Percentiles rank a stretch among this genome's conserved stretches.
Conservation (phyloP, 2,329 filamentous ascomycete genomes). For the Periconia macrospinosa region DNA sequence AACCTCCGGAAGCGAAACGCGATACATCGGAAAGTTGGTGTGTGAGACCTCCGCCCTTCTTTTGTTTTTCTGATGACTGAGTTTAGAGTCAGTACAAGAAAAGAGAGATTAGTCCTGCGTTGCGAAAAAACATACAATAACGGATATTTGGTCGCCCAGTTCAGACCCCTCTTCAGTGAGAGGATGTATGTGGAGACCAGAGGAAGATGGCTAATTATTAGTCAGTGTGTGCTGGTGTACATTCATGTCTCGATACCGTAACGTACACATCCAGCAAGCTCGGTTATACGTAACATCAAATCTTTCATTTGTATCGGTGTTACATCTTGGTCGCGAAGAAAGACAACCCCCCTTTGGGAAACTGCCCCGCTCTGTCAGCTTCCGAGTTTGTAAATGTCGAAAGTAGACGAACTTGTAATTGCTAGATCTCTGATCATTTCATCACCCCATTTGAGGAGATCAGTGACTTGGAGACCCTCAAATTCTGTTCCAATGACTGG, state of each 20-base stretch:
- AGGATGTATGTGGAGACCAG: slow-evolving; percentile 30
- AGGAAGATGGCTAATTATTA: slow-evolving; percentile 23
- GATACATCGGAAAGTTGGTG: slow-evolving; percentile 48
- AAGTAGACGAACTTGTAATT: slow-evolving; percentile 57
- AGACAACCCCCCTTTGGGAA: slow-evolving; percentile 69
- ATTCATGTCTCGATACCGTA: slow-evolving; percentile 17
- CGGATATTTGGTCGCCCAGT: slow-evolving; percentile 43
- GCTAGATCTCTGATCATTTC: slow-evolving; percentile 44
- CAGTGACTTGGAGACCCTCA: slow-evolving; percentile 35
- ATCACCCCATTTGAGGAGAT: slow-evolving; percentile 38
- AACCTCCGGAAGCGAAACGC: slow-evolving; percentile 49
- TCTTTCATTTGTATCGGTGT: slow-evolving; percentile 65
- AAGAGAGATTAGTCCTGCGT: neutral
- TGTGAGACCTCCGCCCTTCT: slow-evolving; percentile 30
- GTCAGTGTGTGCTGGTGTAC: slow-evolving; percentile 2
- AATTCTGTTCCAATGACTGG: slow-evolving; percentile 57
- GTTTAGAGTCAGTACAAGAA: neutral
- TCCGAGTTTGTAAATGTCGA: neutral
- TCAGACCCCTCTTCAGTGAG: slow-evolving; percentile 52
- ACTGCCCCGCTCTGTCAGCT: slow-evolving; percentile 47
- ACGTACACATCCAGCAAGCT: slow-evolving; percentile 59
- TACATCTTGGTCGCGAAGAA: slow-evolving; percentile 64
- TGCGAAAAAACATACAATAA: slow-evolving; percentile 34
- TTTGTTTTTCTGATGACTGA: slow-evolving; percentile 26
- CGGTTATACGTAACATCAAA: slow-evolving; percentile 62